phyloP scores from a whole-genome alignment of 805 yeast species.

The Cephaloascus albidus region DNA sequence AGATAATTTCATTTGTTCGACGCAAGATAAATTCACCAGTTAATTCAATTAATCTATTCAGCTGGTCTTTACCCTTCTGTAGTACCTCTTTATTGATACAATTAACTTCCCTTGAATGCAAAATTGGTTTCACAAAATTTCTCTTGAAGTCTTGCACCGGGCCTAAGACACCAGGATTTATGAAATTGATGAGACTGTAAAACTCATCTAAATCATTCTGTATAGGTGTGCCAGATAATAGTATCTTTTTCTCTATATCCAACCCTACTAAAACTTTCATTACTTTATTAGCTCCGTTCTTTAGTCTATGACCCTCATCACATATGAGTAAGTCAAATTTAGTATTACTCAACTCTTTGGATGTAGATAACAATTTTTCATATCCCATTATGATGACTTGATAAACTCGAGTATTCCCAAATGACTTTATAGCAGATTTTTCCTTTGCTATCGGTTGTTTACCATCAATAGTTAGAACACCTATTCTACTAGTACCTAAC shows the following conservation, averaged over 20 bases:
- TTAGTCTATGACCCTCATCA: conserved; percentile 93
- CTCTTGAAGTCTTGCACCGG: conserved; percentile 44
- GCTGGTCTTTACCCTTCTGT: conserved; percentile 48
- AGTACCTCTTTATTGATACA: conserved; percentile 41
- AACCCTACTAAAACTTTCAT: conserved; percentile 52
- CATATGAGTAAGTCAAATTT: conserved; percentile 68
- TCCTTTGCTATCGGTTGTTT: conserved; percentile 43
- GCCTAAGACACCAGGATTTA: conserved; percentile 80
- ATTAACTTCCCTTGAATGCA: conserved; percentile 53
- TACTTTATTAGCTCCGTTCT: conserved; percentile 64
- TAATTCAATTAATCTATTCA: conserved; percentile 52
- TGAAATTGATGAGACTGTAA: conserved; percentile 68
- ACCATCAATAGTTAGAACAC: conserved; percentile 52
- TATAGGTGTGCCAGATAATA: conserved; percentile 86
- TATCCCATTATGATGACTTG: conserved; percentile 84
- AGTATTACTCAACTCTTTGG: conserved; percentile 36
- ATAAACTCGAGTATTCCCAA: conserved; percentile 61
- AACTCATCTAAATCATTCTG: conserved; percentile 88
- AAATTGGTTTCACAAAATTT: conserved; percentile 60
- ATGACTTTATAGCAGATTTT: conserved; percentile 45
- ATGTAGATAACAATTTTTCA: conserved; percentile 59
- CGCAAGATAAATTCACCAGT: conserved; percentile 66
- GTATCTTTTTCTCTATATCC: conserved; percentile 44
- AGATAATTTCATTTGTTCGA: conserved; percentile 52
- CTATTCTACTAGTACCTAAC: conserved; percentile 59